Percentiles rank a stretch among this genome's conserved stretches.
Conservation (phyloP, 495 filamentous ascomycete genomes). For the Neurospora sp. region DNA sequence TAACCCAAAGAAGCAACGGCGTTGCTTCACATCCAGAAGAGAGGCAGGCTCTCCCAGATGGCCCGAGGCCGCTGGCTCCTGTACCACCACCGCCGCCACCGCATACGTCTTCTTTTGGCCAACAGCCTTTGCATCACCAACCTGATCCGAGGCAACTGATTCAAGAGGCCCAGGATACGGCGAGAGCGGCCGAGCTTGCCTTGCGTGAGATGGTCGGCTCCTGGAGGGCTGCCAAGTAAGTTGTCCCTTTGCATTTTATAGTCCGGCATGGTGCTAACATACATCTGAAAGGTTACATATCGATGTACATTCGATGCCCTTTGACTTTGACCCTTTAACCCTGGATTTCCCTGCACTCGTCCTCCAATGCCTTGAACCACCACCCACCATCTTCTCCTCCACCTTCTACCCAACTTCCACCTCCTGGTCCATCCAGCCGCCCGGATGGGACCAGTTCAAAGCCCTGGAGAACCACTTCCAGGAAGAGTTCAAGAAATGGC, state of each 20-base stretch:
- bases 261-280: slow-evolving; percentile 10
- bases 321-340: slow-evolving; percentile 72
- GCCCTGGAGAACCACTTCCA: slow-evolving; percentile 55
- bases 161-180: slow-evolving; percentile 57
- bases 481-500: slow-evolving; percentile 56
- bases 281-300: slow-evolving; percentile 16
- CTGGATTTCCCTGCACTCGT: slow-evolving; percentile 75
- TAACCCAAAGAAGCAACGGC: not conserved
- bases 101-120: slow-evolving; percentile 20
- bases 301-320: slow-evolving; percentile 43
- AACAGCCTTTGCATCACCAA: slow-evolving; percentile 45
- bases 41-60: slow-evolving; percentile 11
- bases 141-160: slow-evolving; percentile 46
- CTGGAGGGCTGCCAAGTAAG: slow-evolving; percentile 72
- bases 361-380: slow-evolving; percentile 67
- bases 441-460: slow-evolving; percentile 58
- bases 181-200: slow-evolving; percentile 72
- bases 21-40: slow-evolving; percentile 18
- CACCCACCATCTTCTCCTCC: slow-evolving; percentile 61
- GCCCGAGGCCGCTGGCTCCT: slow-evolving; percentile 1
- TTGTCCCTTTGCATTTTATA: not conserved
- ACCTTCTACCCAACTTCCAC: slow-evolving; percentile 58
- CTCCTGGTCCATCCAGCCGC: slow-evolving; percentile 67
- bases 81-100: not conserved
- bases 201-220: slow-evolving; percentile 70